Base-by-base conservation (phyloP, 805 yeast genomes). In the Clavispora phyllophila region DNA sequence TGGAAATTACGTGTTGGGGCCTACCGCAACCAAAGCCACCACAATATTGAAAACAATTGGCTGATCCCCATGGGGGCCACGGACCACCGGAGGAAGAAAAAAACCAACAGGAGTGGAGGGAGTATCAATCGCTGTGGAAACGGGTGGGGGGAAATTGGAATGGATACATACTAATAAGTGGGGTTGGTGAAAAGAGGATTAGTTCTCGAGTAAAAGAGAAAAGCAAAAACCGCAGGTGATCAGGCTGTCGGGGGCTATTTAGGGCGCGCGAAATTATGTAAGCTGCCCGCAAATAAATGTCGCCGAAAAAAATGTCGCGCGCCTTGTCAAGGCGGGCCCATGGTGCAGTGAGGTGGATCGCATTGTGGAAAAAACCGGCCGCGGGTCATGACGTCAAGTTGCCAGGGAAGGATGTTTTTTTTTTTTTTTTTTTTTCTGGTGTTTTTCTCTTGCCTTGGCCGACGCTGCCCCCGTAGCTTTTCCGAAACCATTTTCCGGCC, bases 211-310 rank as follows among this genome's bases (percentile, higher is more conserved):
- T 15, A 29, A 33, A 20, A 20, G 39, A 40, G 34, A 35, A 26
- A 13, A 28, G 31, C 39, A 28, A 25, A 35, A 27, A 29, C n/a
- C 24, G 9, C 27, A 20, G 25, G 14, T 24, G 25, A 9, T 20
- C 26, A 14, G 32, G n/a, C n/a, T 26, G 32, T 23, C 37, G 26
- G 42, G 42, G 37, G 36, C 19, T 24, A 36, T 23, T 23, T 14
- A 31, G 41, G 25, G 27, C 19, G 33, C 33, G 33, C 33, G 33
- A 29, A 29, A 22, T 38, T 38, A 39, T 26, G 36, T 39, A 31
- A 31, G 41, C 36, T 31, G 24, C 35, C 37, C 37, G 37, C 37
- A 29, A 17, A 9, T 29, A 29, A 29, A 29, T 29, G 33, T 29
- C 33, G 33, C 9, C 28, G 10, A 35, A 15, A 17, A 33, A 33